Conservation (phyloP, 257 asterid species). For the Salvia splendens region DNA sequence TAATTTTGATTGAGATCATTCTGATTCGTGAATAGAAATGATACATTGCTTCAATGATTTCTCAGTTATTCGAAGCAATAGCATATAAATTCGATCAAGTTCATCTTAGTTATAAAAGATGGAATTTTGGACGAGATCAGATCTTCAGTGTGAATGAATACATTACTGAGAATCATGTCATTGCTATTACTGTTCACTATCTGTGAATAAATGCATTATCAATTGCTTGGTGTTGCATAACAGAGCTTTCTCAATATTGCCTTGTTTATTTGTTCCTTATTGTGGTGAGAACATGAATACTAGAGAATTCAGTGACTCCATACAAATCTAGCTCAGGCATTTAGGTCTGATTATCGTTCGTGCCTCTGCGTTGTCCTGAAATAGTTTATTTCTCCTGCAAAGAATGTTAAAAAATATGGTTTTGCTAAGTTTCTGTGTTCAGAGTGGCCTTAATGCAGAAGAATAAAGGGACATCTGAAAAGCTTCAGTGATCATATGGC, state of each 20-base stretch:
- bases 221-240: slow-evolving; percentile 1
- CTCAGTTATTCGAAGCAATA: slow-evolving; percentile 16
- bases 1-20: slow-evolving; percentile 21
- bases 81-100: slow-evolving; percentile 10
- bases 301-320: background rate
- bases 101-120: slow-evolving; percentile 18
- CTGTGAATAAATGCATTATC: background rate
- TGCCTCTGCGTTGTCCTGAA: slow-evolving; percentile 1
- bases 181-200: slow-evolving; percentile 1
- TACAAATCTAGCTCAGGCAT: background rate
- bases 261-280: background rate
- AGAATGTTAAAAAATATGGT: background rate
- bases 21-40: slow-evolving; percentile 23
- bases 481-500: background rate
- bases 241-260: background rate
- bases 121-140: slow-evolving; percentile 13
- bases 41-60: slow-evolving; percentile 13
- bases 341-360: background rate
- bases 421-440: background rate
- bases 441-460: background rate
- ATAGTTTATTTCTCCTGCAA: background rate
- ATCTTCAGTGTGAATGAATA: slow-evolving; percentile 1
- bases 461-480: background rate
- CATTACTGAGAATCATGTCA: slow-evolving; percentile 10
- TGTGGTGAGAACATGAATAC: slow-evolving; percentile 1